Evolutionary conservation across 768 basidiomycete species (phyloP).

Genomic region (Suillus tomentosus): DNA sequence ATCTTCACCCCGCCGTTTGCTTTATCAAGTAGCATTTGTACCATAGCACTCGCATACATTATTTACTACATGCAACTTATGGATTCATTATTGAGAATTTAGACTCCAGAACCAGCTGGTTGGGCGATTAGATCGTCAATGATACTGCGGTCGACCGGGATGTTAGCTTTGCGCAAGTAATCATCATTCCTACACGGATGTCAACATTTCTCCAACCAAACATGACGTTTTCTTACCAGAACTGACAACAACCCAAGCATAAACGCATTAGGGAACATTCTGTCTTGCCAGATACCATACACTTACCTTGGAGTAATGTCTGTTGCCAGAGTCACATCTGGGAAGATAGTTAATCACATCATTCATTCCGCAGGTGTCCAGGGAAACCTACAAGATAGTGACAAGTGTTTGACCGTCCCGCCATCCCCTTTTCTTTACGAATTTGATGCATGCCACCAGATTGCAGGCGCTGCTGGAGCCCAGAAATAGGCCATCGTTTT

Average conservation of each 20-base stretch:
- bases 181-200: slow-evolving; percentile 48
- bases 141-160: slow-evolving; percentile 43
- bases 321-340: slow-evolving; percentile 86
- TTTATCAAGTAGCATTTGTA: slow-evolving; percentile 28
- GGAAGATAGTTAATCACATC: not conserved
- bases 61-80: slow-evolving; percentile 16
- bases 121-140: slow-evolving; percentile 40
- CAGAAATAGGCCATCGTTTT: slow-evolving; percentile 89
- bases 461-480: slow-evolving; percentile 98
- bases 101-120: slow-evolving; percentile 13
- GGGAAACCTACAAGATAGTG: slow-evolving; percentile 72
- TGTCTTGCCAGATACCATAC: slow-evolving; percentile 2
- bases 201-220: slow-evolving; percentile 5
- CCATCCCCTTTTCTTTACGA: slow-evolving; percentile 73
- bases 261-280: not conserved
- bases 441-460: slow-evolving; percentile 85
- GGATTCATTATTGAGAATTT: slow-evolving; percentile 12
- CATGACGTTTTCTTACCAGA: slow-evolving; percentile 43
- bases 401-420: slow-evolving; percentile 70
- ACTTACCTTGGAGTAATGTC: slow-evolving; percentile 86
- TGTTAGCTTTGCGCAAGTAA: slow-evolving; percentile 44
- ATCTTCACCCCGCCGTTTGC: slow-evolving; percentile 11
- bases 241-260: slow-evolving; percentile 30
- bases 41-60: slow-evolving; percentile 27
- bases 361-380: not conserved